Base-by-base conservation (phyloP, 1,139 yeast species). In the Yarrowia galli region DNA sequence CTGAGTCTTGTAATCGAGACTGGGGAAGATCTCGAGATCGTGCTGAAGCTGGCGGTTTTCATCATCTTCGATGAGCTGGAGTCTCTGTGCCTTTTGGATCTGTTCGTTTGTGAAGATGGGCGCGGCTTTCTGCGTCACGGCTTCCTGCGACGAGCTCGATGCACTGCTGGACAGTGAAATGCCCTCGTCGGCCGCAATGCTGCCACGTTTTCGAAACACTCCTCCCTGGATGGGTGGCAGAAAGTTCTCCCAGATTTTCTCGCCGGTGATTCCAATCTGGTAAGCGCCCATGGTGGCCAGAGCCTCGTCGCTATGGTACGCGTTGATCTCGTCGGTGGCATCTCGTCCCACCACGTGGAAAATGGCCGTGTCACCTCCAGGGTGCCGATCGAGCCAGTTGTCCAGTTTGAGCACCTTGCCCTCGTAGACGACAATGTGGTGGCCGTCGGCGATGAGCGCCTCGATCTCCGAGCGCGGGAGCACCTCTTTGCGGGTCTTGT, bases 271-370 rank as follows among this genome's bases (percentile, higher is more conserved):
- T 4, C 69, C 67, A 70, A 68, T 67, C 68, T 67, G 64, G 69
- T 51, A 92, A 54, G 78, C 81, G 15, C 75, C 75, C 76, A 91
- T 88, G 0, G 77, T 75, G 2, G 72, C 69, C 16, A 84, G 78
- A 0, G 96, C 84, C 65, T 86, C 89, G 20, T 82, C 84, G 40
- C 86, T 78, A 75, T 92, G 97, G 74, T 91, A 80, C 25, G 93
- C 93, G 68, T 87, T 84, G 91, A 92, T 91, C 76, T 92, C 97
- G 75, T 91, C 96, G 0, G 96, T 88, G 12, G 97, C 97, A 78
- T 92, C 97, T 69, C 95, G 80, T 4, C 97, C 98, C 8, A 92
- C 85, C 89, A 92, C 84, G 77, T 92, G 97, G 71, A 81, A 82
- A 16, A 92, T 88, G 0, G 96, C 93, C 74, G 87, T 89, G 71